Evolutionary conservation across 495 filamentous ascomycete genomes (phyloP).

Genomic region (Aspergillus cavernicola): DNA sequence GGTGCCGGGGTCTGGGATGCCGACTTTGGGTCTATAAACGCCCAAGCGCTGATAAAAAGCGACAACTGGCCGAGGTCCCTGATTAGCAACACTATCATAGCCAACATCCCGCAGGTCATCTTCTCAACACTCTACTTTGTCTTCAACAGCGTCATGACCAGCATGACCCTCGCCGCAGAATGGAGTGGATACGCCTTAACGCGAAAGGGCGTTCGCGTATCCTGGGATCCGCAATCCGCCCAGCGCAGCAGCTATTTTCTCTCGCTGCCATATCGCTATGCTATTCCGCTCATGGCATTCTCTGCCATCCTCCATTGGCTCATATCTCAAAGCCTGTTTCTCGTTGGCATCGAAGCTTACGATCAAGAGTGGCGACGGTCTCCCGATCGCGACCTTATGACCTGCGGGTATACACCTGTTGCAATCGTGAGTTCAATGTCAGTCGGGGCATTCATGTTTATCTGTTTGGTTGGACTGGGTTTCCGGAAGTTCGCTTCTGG

Average conservation of each 20-base stretch:
- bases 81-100: conserved; percentile 4
- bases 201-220: conserved; percentile 43
- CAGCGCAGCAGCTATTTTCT: conserved; percentile 43
- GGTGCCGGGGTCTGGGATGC: conserved; percentile 26
- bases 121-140: conserved; percentile 40
- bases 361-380: neutral
- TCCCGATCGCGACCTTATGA: conserved; percentile 10
- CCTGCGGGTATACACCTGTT: conserved; percentile 28
- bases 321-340: conserved; percentile 40
- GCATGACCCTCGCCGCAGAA: conserved; percentile 39
- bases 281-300: conserved; percentile 25
- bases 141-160: conserved; percentile 37
- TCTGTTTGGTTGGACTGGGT: conserved; percentile 10
- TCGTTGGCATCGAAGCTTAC: conserved; percentile 22
- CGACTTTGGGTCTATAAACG: neutral
- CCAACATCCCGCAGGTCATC: conserved; percentile 42
- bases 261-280: conserved; percentile 39
- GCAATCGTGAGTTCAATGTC: conserved; percentile 27
- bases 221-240: conserved; percentile 31
- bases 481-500: conserved; percentile 23
- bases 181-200: conserved; percentile 27
- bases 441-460: conserved; percentile 20
- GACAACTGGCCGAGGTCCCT: neutral
- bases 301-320: conserved; percentile 38
- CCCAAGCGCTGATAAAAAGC: neutral